A percentile compares a stretch with the other conserved stretches of the same genome.
Conservation (phyloP, 148 eudicot genomes). For the Camellia japonica region DNA sequence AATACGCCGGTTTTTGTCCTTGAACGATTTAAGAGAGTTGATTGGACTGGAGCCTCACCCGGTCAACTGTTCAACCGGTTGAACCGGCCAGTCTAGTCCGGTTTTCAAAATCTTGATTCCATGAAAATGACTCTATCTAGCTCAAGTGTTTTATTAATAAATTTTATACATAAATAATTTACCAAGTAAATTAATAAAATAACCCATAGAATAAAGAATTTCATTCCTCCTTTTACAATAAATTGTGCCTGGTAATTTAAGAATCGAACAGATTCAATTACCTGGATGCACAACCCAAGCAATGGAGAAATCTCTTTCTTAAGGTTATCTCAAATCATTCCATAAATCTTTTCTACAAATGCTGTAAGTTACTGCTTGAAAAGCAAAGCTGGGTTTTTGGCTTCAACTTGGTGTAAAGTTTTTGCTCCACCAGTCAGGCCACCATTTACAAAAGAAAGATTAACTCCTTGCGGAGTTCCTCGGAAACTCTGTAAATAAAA, state of each 20-base stretch:
- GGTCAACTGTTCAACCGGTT: too few species aligned
- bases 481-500: conserved; percentile 26
- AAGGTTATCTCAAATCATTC: conserved; percentile 90
- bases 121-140: too few species aligned
- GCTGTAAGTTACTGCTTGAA: conserved; percentile 98
- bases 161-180: background rate
- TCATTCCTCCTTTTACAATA: background rate
- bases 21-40: too few species aligned
- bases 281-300: conserved; percentile 97
- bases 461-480: conserved; percentile 76
- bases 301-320: conserved; percentile 95
- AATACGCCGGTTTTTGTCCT: too few species aligned
- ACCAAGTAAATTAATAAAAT: conserved; percentile 7
- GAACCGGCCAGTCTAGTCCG: too few species aligned
- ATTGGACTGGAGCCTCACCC: too few species aligned
- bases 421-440: conserved; percentile 58
- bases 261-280: conserved; percentile 18
- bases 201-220: background rate
- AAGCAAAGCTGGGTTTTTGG: conserved; percentile 97
- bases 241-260: background rate
- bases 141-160: background rate
- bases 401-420: conserved; percentile 88
- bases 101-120: too few species aligned
- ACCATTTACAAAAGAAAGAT: conserved; percentile 55
- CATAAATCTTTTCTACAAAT: conserved; percentile 93